A percentile compares a stretch with the other conserved stretches of the same genome.
Evolutionary conservation across 1,139 yeast species (phyloP).

Genomic region (Kodamaea arcana): DNA sequence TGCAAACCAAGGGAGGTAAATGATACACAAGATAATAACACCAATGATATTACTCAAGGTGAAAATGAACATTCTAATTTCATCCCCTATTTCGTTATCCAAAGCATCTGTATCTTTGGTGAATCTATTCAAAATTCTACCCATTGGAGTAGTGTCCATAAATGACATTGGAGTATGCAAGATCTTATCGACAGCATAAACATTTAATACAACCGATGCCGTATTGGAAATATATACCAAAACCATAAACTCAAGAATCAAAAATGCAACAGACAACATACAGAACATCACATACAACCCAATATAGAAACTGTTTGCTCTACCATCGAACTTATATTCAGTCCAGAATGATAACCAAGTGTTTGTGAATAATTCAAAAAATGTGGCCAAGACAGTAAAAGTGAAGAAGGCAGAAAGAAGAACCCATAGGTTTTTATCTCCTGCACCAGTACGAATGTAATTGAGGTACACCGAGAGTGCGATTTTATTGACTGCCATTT

Average conservation of each 20-base stretch:
- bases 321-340: slow-evolving; percentile 44
- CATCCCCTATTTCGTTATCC: slow-evolving; percentile 70
- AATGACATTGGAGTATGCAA: slow-evolving; percentile 55
- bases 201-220: slow-evolving; percentile 34
- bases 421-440: slow-evolving; percentile 13
- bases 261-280: slow-evolving; percentile 30
- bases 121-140: slow-evolving; percentile 66
- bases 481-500: slow-evolving; percentile 16
- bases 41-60: slow-evolving; percentile 56
- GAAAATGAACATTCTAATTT: slow-evolving; percentile 47
- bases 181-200: slow-evolving; percentile 38
- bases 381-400: slow-evolving; percentile 43
- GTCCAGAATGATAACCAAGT: slow-evolving; percentile 90
- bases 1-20: slow-evolving; percentile 62
- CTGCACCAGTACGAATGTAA: slow-evolving; percentile 14
- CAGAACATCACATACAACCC: slow-evolving; percentile 65
- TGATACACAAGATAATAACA: slow-evolving; percentile 60
- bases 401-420: slow-evolving; percentile 18
- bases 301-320: slow-evolving; percentile 58
- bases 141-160: slow-evolving; percentile 62
- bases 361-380: slow-evolving; percentile 61
- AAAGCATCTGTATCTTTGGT: slow-evolving; percentile 79
- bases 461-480: slow-evolving; percentile 12
- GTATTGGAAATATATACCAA: slow-evolving; percentile 49
- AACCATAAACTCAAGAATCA: slow-evolving; percentile 40